A percentile compares a stretch with the other conserved stretches of the same genome.
Evolutionary conservation across 345 rosid genomes (phyloP).

Genomic region (Bruguiera gymnorhiza): DNA sequence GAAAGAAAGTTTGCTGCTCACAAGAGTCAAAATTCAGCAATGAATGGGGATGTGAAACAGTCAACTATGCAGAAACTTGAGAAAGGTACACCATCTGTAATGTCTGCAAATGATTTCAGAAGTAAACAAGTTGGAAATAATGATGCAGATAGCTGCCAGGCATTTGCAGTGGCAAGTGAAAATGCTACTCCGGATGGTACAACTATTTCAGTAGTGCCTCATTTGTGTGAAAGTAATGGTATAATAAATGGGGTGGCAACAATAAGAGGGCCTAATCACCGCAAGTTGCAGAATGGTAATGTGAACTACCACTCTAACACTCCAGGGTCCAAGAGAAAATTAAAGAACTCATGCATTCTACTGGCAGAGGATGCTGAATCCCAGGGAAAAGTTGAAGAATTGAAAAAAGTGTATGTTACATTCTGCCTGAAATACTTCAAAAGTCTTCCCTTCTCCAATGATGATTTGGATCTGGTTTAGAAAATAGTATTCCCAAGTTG

Average conservation of each 20-base stretch:
- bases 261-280: slow-evolving; percentile 26
- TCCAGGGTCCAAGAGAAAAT: slow-evolving; percentile 44
- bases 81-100: slow-evolving; percentile 31
- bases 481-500: slow-evolving; percentile 1
- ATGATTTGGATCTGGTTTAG: slow-evolving; percentile 10
- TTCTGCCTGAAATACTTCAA: slow-evolving; percentile 18
- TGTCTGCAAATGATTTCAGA: slow-evolving; percentile 32
- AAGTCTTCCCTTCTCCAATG: slow-evolving; percentile 8
- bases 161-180: slow-evolving; percentile 29
- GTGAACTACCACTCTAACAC: slow-evolving; percentile 26
- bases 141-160: slow-evolving; percentile 25
- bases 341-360: slow-evolving; percentile 48
- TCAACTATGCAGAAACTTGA: slow-evolving; percentile 36
- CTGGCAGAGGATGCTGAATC: slow-evolving; percentile 60
- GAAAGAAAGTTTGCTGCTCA: slow-evolving; percentile 46
- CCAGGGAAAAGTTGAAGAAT: slow-evolving; percentile 50
- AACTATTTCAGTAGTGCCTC: slow-evolving; percentile 27
- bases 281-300: slow-evolving; percentile 33
- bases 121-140: slow-evolving; percentile 35
- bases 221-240: slow-evolving; percentile 36
- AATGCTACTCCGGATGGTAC: slow-evolving; percentile 24
- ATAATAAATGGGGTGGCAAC: slow-evolving; percentile 17
- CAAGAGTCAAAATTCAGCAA: slow-evolving; percentile 39
- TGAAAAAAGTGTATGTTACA: slow-evolving; percentile 65
- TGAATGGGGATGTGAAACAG: slow-evolving; percentile 35